Evolutionary conservation across 768 basidiomycete species (phyloP), one percentile per base, ranked within the genome.

Genomic region (Amanita rubescens): DNA sequence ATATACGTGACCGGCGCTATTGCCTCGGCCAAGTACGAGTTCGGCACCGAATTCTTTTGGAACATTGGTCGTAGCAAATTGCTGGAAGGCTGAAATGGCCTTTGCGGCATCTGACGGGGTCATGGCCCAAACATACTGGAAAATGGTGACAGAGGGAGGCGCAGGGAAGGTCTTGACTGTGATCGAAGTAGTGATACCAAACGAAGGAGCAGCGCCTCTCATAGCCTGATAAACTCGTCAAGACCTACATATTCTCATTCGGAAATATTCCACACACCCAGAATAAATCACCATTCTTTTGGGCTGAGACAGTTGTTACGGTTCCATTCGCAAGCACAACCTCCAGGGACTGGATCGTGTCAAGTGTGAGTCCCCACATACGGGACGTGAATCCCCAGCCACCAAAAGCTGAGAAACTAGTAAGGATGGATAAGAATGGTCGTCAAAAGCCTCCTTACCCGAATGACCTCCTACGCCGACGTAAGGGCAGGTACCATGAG

Each of bases 381-480:
- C 70, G 57, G 0, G 67, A 69, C 6, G 66, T 64, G 35, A 68
- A 69, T 1, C 72, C 71, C 38, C 56, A 71, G 5, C 71, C 71
- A 5, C 71, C 66, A 49, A 60, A 67, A 0, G 50, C 64, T 67
- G 10, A 4, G 4, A 12, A 24, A 24, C 19, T 9, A 1, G 20
- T 32, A 14, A 27, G 17, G 2, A 11, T 14, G 8, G n/a, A 10
- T 24, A 3, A 20, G 0, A 11, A 32, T n/a, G n/a, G n/a, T n/a
- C n/a, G n/a, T 22, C 1, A 17, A 15, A 46, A 22, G 43, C 2
- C 15, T 12, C 25, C 52, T 41, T 39, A 67, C 76, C 67, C 49
- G 75, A 67, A 61, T 79, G 78, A 5, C 78, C 78, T n/a, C 80
- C 79, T 46, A 77, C 75, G 1, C 78, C 80, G 17, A 78, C 72